Evolutionary conservation across 1,139 yeast genomes (phyloP).

Genomic region (Candida sanyaensis): DNA sequence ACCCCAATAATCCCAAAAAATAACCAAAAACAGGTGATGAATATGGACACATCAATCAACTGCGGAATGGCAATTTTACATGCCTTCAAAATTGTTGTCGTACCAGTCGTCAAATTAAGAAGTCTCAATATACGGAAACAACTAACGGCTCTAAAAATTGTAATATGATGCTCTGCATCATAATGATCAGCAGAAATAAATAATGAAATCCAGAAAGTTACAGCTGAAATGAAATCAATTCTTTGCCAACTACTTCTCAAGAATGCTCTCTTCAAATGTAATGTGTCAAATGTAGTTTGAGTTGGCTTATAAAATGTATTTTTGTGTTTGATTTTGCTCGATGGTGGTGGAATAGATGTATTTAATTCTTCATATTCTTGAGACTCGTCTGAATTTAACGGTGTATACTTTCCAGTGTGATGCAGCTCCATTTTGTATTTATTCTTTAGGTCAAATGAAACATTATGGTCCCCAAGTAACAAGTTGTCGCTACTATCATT

Average conservation of each 20-base stretch:
- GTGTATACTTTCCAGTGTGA: constrained; percentile 6
- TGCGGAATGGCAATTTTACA: constrained; percentile 76
- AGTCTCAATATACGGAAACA: constrained; percentile 73
- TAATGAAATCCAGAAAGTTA: constrained; percentile 76
- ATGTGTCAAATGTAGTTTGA: constrained; percentile 16
- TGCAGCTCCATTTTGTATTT: constrained; percentile 14
- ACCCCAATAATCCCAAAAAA: constrained; percentile 86
- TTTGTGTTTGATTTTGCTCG: constrained; percentile 9
- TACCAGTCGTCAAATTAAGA: constrained; percentile 74
- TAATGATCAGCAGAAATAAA: constrained; percentile 50
- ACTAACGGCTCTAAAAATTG: constrained; percentile 72
- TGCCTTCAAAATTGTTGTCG: constrained; percentile 70
- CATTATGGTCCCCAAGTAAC: constrained; percentile 7
- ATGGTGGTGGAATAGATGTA: background rate
- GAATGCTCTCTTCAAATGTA: constrained; percentile 61
- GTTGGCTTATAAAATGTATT: constrained; percentile 24
- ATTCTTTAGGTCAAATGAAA: constrained; percentile 11
- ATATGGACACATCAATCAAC: constrained; percentile 71
- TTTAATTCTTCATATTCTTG: background rate
- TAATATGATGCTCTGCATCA: constrained; percentile 53
- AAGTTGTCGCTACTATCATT: constrained; percentile 15
- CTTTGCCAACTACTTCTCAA: constrained; percentile 84
- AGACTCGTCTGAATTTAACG: background rate
- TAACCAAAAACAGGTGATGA: constrained; percentile 80
- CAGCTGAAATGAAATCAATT: constrained; percentile 71